Evolutionary conservation across 140 eudicot species (phyloP).

Genomic region (Erigeron philadelphicus): DNA sequence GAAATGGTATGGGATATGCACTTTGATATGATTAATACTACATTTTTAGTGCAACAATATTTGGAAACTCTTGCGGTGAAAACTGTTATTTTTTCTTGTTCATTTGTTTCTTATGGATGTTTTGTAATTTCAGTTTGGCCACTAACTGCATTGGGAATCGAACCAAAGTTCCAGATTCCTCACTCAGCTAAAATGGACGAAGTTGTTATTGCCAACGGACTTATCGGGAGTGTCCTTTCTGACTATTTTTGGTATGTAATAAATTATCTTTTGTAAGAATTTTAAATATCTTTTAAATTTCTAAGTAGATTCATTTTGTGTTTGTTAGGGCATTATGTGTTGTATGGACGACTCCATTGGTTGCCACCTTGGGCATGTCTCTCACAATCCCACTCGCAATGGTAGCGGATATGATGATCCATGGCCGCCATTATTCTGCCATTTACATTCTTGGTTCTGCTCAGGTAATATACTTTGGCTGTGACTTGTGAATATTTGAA

Average conservation of each 20-base stretch:
- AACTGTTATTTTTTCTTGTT: neutral
- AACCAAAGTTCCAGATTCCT: slow-evolving; percentile 87
- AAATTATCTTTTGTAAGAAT: neutral
- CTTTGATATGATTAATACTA: too few species aligned
- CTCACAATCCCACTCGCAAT: slow-evolving; percentile 96
- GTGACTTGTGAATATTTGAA: neutral
- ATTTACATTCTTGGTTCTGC: slow-evolving; percentile 84
- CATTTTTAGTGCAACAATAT: too few species aligned
- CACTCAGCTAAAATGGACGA: slow-evolving; percentile 90
- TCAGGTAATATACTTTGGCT: slow-evolving; percentile 51
- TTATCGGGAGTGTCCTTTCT: slow-evolving; percentile 91
- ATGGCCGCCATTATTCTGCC: slow-evolving; percentile 96
- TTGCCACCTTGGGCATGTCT: slow-evolving; percentile 96
- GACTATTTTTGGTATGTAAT: slow-evolving; percentile 82
- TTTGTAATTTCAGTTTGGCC: slow-evolving; percentile 77
- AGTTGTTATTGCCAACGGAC: slow-evolving; percentile 91
- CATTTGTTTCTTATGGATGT: neutral
- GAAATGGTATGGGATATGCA: too few species aligned
- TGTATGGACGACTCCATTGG: slow-evolving; percentile 98
- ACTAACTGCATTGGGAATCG: slow-evolving; percentile 82
- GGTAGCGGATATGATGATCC: slow-evolving; percentile 96
- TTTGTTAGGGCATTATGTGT: slow-evolving; percentile 86
- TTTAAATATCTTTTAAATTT: neutral
- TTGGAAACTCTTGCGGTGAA: neutral
- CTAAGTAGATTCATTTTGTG: slow-evolving; percentile 4